Conservation (phyloP, 2,329 filamentous ascomycete genomes). For the Metarhizium sp. region DNA sequence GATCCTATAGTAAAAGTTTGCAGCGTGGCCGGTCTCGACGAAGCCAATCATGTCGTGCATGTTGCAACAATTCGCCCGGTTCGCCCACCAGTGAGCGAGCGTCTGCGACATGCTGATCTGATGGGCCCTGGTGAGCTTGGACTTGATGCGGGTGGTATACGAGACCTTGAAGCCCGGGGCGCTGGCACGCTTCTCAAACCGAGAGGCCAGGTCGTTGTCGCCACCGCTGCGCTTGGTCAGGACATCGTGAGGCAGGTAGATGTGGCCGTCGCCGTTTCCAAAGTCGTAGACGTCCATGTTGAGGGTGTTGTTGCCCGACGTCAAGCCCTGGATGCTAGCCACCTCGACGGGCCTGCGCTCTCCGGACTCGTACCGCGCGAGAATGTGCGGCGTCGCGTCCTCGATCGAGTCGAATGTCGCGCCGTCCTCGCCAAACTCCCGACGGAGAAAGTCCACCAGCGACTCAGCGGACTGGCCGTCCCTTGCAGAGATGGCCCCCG, state of each 20-base stretch:
- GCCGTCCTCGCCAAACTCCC: not conserved
- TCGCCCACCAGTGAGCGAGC: not conserved
- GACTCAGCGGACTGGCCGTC: not conserved
- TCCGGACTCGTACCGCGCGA: not conserved
- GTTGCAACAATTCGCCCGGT: not conserved
- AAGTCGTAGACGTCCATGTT: not conserved
- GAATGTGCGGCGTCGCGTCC: not conserved
- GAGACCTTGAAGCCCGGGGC: not conserved
- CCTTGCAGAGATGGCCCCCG: not conserved
- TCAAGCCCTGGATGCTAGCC: not conserved
- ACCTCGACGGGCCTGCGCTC: not conserved
- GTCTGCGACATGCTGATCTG: not conserved
- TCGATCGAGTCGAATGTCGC: not conserved
- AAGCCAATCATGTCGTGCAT: constrained; percentile 3
- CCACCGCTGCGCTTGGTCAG: not conserved
- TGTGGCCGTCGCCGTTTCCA: not conserved
- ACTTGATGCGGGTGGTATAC: not conserved
- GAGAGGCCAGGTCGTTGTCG: not conserved
- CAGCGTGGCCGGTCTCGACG: not conserved
- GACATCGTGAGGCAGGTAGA: not conserved
- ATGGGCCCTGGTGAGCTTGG: not conserved
- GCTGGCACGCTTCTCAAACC: not conserved
- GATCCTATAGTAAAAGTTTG: constrained; percentile 2
- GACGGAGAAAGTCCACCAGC: not conserved
- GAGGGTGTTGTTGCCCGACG: not conserved